These are phyloP conservation scores for Colletotrichum destructivum DNA, from an alignment of 2,329 filamentous ascomycete genomes.

Conservation along the genomic window DNA sequence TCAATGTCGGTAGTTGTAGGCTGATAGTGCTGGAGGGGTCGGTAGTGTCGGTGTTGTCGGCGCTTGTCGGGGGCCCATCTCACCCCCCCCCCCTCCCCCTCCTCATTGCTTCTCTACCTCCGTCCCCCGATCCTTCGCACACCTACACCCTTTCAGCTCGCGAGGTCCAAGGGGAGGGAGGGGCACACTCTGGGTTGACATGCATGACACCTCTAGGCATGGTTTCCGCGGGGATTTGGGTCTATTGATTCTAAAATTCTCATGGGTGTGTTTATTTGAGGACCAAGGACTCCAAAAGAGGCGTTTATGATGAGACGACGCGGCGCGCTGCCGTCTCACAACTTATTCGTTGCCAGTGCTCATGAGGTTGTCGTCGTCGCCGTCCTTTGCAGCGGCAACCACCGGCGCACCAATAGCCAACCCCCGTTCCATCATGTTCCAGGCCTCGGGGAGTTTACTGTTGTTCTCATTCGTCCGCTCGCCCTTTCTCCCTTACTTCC, in stretches of 20 bases:
- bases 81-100: too few relatives aligned
- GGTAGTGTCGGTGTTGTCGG: background rate
- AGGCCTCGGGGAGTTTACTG: background rate
- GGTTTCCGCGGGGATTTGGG: constrained; percentile 18
- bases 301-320: constrained; percentile 39
- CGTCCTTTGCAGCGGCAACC: too few relatives aligned
- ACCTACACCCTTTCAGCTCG: background rate
- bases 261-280: constrained; percentile 9
- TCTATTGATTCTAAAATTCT: background rate
- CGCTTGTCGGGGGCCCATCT: background rate
- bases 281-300: background rate
- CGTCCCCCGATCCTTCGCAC: background rate
- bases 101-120: constrained; percentile 10
- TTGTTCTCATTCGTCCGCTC: background rate
- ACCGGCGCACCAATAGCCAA: background rate
- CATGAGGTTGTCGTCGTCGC: background rate
- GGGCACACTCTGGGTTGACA: constrained; percentile 24
- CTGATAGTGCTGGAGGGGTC: background rate
- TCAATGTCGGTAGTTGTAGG: background rate
- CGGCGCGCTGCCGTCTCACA: constrained; percentile 37
- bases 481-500: background rate
- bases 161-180: background rate
- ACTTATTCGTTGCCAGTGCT: constrained; percentile 14
- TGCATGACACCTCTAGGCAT: constrained; percentile 22
- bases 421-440: background rate